phyloP scores from a whole-genome alignment of 2,329 filamentous ascomycete genomes.

The Fusarium luffae region DNA sequence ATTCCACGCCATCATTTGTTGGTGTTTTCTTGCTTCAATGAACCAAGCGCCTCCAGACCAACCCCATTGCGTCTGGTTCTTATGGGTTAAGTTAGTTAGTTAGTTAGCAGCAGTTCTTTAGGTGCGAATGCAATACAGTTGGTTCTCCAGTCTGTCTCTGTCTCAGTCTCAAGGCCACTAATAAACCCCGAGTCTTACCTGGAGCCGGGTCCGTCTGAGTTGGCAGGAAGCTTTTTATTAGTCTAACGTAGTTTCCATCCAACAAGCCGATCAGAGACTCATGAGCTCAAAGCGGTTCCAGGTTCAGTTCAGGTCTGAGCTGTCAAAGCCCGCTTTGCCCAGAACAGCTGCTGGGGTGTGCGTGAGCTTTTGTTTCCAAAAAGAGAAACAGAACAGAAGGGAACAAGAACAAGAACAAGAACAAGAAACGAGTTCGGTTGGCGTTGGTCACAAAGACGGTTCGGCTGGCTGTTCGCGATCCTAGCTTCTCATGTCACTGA shows the following conservation, averaged over 20 bases:
- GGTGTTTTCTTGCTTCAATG: constrained; percentile 36
- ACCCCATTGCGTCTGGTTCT: constrained; percentile 40
- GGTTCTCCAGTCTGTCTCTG: not conserved
- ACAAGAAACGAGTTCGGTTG: constrained; percentile 41
- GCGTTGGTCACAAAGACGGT: constrained; percentile 34
- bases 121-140: constrained; percentile 5
- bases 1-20: constrained; percentile 41
- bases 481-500: constrained; percentile 18
- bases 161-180: constrained; percentile 16
- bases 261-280: not conserved
- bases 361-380: constrained; percentile 22
- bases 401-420: constrained; percentile 2
- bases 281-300: constrained; percentile 23
- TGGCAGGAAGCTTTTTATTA: constrained; percentile 2
- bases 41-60: constrained; percentile 25
- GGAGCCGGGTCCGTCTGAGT: constrained; percentile 37
- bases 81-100: constrained; percentile 1
- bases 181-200: constrained; percentile 27
- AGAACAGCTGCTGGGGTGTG: constrained; percentile 37
- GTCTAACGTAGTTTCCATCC: not conserved
- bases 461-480: constrained; percentile 43
- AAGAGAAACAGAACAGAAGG: constrained; percentile 8
- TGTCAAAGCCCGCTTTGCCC: constrained; percentile 40
- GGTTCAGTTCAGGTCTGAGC: constrained; percentile 9
- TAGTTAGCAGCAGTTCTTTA: not conserved